These are phyloP conservation scores for Chlamydomonas schloesseri DNA, from an alignment of 139 green algal genomes.

Conservation along the genomic window DNA sequence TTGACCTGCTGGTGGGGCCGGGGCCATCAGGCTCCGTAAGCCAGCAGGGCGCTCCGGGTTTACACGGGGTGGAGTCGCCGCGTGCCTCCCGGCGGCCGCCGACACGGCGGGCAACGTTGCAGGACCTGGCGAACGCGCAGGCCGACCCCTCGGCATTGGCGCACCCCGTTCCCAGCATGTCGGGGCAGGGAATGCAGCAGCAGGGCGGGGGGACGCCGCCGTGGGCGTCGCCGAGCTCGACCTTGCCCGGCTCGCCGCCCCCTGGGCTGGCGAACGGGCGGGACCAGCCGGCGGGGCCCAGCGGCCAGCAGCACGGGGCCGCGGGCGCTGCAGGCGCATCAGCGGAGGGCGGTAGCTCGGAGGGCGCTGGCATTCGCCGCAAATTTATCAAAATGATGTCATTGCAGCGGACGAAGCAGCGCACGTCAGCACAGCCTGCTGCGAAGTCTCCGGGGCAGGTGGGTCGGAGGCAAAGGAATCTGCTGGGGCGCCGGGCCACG, in stretches of 20 bases:
- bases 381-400: slow-evolving; percentile 45
- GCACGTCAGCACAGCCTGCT: background rate
- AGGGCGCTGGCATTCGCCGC: slow-evolving; percentile 3
- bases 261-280: no score
- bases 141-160: background rate
- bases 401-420: slow-evolving; percentile 7
- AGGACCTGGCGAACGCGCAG: background rate
- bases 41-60: background rate
- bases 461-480: no score
- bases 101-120: background rate
- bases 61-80: background rate
- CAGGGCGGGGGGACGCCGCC: no score
- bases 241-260: background rate
- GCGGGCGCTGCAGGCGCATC: no score
- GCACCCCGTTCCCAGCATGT: background rate
- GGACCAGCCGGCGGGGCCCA: background rate
- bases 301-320: slow-evolving; percentile 3
- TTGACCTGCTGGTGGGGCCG: background rate
- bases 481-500: no score
- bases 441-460: no score
- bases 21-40: background rate
- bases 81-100: background rate
- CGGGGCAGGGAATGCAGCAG: background rate
- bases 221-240: background rate
- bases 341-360: no score